phyloP scores from a whole-genome alignment of 1,284 basidiomycete genomes.

The Ceratobasidium sp. region DNA sequence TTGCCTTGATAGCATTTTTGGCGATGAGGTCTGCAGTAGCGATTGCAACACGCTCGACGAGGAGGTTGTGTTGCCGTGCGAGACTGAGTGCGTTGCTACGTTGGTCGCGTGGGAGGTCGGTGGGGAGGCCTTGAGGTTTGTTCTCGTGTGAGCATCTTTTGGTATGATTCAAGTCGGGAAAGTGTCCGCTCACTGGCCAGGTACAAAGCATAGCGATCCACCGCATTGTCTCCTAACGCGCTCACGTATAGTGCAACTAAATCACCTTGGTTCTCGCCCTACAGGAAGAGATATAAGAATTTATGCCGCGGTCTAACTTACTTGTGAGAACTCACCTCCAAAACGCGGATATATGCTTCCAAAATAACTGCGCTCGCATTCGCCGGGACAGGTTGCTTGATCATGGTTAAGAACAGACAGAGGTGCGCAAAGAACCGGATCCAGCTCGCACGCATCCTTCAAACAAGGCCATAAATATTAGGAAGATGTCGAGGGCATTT shows the following conservation, averaged over 20 bases:
- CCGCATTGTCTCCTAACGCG: constrained; percentile 87
- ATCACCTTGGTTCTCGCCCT: constrained; percentile 79
- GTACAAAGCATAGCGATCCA: constrained; percentile 92
- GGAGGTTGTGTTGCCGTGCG: constrained; percentile 83
- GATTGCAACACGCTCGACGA: constrained; percentile 80
- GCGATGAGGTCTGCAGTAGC: constrained; percentile 79
- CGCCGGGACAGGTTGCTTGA: constrained; percentile 75
- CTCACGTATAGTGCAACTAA: constrained; percentile 95
- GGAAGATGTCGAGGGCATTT: neutral
- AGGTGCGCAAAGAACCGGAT: constrained; percentile 93
- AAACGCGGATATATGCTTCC: constrained; percentile 85
- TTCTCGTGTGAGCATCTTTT: neutral
- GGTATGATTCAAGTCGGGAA: too few species aligned
- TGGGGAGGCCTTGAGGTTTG: constrained; percentile 8
- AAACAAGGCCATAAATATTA: too few species aligned
- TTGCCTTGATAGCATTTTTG: constrained; percentile 60
- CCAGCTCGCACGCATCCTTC: constrained; percentile 52
- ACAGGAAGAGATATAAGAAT: neutral
- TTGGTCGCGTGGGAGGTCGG: constrained; percentile 54
- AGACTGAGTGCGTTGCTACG: constrained; percentile 76
- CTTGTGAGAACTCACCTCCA: constrained; percentile 65
- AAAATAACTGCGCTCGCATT: constrained; percentile 81
- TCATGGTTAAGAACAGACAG: constrained; percentile 87
- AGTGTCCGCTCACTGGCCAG: constrained; percentile 60
- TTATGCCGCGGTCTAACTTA: neutral